Conservation (phyloP, 257 asterid genomes). For the Nicotiana sylvestris region DNA sequence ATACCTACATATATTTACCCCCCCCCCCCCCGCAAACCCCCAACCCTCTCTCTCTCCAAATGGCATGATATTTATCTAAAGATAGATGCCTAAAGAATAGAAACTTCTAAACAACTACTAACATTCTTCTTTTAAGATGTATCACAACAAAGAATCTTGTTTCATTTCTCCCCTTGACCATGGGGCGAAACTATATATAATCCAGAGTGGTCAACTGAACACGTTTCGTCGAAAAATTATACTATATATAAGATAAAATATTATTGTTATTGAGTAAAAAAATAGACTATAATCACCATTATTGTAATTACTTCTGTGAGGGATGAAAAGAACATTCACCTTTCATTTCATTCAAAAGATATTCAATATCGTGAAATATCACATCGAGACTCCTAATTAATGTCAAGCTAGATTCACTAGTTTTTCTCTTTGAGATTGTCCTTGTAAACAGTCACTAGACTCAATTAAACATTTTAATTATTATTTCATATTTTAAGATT, state of each 20-base stretch:
- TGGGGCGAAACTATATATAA: too few relatives aligned
- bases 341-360: background rate
- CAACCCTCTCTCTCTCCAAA: background rate
- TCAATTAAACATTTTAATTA: background rate
- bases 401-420: background rate
- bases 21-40: too few relatives aligned
- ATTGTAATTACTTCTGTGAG: background rate
- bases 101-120: background rate
- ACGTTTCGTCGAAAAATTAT: too few relatives aligned
- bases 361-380: background rate
- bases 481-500: background rate
- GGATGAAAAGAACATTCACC: background rate
- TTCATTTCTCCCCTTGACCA: background rate
- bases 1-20: background rate
- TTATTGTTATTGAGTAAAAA: too few relatives aligned
- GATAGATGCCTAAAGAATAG: background rate
- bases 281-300: background rate
- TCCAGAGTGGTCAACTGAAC: too few relatives aligned
- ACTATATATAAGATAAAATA: too few relatives aligned
- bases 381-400: background rate
- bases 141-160: background rate
- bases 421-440: background rate
- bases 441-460: background rate
- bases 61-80: background rate
- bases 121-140: background rate